Evolutionary conservation across 2,329 filamentous ascomycete species (phyloP).

Genomic region (Trichoderma simmonsii): DNA sequence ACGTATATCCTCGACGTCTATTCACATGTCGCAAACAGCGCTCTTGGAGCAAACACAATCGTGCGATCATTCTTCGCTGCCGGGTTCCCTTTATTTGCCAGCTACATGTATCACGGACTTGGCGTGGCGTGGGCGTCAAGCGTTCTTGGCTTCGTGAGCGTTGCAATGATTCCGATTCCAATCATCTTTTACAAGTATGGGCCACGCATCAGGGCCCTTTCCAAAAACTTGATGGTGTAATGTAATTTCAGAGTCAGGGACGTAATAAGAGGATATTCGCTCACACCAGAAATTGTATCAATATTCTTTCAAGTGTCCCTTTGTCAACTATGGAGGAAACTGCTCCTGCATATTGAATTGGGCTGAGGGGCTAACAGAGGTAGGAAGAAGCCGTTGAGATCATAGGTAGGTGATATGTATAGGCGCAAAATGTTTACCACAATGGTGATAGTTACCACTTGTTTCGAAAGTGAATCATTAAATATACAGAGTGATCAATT

Average conservation of each 20-base stretch:
- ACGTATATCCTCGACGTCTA: slow-evolving; percentile 38
- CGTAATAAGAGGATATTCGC: background rate
- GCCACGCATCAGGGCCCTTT: background rate
- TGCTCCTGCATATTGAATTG: too few relatives aligned
- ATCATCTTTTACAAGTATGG: slow-evolving; percentile 22
- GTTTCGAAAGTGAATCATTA: background rate
- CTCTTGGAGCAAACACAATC: slow-evolving; percentile 32
- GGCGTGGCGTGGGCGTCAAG: slow-evolving; percentile 23
- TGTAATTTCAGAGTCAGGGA: background rate
- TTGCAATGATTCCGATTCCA: slow-evolving; percentile 20
- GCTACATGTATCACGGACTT: slow-evolving; percentile 19
- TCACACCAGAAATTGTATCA: background rate
- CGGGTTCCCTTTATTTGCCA: slow-evolving; percentile 32
- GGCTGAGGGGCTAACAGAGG: background rate
- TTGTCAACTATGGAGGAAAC: background rate
- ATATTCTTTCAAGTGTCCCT: background rate
- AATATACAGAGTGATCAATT: background rate
- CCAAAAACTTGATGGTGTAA: slow-evolving; percentile 11
- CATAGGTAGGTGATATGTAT: background rate
- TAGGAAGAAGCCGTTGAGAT: background rate
- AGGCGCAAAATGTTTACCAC: background rate
- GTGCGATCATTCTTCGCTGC: slow-evolving; percentile 59
- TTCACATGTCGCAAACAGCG: slow-evolving; percentile 32
- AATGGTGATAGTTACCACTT: background rate
- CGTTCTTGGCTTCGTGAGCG: slow-evolving; percentile 16